Evolutionary conservation across 495 filamentous ascomycete genomes (phyloP).

Genomic region (Trichoderma asperelloides): DNA sequence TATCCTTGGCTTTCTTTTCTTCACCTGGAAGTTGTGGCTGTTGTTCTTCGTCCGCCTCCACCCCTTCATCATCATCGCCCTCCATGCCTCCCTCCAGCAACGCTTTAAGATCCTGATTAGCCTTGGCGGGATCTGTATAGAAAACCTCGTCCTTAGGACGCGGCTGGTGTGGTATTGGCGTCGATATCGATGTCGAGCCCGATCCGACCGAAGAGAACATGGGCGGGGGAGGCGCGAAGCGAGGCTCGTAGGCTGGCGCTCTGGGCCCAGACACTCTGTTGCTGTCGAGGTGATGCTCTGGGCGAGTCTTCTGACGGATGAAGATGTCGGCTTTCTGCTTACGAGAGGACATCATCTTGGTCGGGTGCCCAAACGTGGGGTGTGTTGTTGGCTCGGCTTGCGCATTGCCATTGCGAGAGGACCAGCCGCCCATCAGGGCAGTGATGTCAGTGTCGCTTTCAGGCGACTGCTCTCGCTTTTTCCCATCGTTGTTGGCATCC

Average conservation of each 20-base stretch:
- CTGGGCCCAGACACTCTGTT: conserved; percentile 25
- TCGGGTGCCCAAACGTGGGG: conserved; percentile 26
- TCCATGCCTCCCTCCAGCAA: conserved; percentile 81
- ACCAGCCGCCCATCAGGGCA: background rate
- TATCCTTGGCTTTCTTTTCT: background rate
- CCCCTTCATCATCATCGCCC: conserved; percentile 54
- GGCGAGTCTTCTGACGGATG: conserved; percentile 33
- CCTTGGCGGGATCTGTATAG: conserved; percentile 70
- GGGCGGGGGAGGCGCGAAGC: conserved; percentile 22
- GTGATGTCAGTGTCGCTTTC: conserved; percentile 9
- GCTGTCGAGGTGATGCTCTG: conserved; percentile 36
- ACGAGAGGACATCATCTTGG: conserved; percentile 16
- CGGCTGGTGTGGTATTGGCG: background rate
- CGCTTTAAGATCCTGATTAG: conserved; percentile 78
- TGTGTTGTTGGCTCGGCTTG: background rate
- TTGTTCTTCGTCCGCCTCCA: conserved; percentile 21
- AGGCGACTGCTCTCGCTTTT: background rate
- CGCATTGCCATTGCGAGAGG: background rate
- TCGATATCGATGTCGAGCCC: conserved; percentile 18
- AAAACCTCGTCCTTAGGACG: conserved; percentile 45
- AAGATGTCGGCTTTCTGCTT: conserved; percentile 29
- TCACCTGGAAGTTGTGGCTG: background rate
- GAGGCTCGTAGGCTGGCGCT: conserved; percentile 28
- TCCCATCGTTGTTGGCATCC: conserved; percentile 16
- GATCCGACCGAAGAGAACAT: conserved; percentile 28